phyloP scores from a whole-genome alignment of 345 rosid species.

The Eucalyptus grandis region DNA sequence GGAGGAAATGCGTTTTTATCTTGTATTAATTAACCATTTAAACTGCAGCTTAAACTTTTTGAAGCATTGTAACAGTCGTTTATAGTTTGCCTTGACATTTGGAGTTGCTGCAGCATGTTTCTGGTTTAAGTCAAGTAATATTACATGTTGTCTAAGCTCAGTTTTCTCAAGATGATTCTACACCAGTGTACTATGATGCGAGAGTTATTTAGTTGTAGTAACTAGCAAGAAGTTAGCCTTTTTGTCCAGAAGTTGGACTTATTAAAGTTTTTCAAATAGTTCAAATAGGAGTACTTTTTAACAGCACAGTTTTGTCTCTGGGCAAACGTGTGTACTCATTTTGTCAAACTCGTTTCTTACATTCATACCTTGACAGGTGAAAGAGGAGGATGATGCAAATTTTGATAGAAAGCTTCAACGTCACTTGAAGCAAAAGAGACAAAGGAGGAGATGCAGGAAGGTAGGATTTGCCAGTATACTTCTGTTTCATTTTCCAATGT shows the following conservation, averaged over 20 bases:
- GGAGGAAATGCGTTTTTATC: not conserved
- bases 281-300: not conserved
- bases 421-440: slow-evolving; percentile 65
- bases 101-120: not conserved
- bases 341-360: not conserved
- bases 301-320: not conserved
- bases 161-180: not conserved
- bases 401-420: slow-evolving; percentile 67
- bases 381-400: slow-evolving; percentile 92
- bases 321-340: not conserved
- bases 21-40: not conserved
- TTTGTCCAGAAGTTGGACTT: not conserved
- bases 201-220: not conserved
- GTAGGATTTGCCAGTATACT: not conserved
- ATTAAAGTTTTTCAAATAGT: not conserved
- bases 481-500: not conserved
- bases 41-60: not conserved
- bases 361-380: slow-evolving; percentile 44
- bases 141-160: not conserved
- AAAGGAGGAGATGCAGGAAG: slow-evolving; percentile 47
- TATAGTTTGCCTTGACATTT: not conserved
- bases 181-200: not conserved
- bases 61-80: not conserved
- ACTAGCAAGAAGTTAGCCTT: not conserved
- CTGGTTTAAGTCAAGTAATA: not conserved